Percentiles rank a stretch among this genome's conserved stretches.
Conservation (phyloP, 257 asterid species). For the Handroanthus guayacan region DNA sequence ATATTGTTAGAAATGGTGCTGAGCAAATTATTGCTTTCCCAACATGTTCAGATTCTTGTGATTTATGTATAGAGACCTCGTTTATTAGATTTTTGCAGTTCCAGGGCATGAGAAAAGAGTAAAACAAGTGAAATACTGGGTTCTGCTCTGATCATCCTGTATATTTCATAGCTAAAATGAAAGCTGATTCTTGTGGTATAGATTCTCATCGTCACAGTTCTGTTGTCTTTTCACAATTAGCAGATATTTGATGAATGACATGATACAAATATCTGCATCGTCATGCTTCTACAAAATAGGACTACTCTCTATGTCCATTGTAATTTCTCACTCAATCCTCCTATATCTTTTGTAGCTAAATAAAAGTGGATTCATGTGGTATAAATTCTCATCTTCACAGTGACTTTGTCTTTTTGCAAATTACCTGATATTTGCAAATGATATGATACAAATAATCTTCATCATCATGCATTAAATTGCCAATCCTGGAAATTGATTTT, state of each 20-base stretch:
- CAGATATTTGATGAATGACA: no score
- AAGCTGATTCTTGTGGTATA: no score
- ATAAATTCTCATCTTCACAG: background rate
- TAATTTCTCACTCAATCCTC: background rate
- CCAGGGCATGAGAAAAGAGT: constrained; percentile 12
- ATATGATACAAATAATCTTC: background rate
- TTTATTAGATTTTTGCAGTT: constrained; percentile 6
- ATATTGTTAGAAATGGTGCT: no score
- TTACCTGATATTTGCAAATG: background rate
- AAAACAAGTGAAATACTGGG: background rate
- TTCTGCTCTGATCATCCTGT: background rate
- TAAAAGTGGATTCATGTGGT: background rate
- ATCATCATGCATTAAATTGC: constrained; percentile 13
- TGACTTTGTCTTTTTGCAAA: background rate
- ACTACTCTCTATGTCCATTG: background rate
- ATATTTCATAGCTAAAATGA: no score
- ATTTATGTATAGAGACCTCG: constrained; percentile 2
- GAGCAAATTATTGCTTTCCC: background rate
- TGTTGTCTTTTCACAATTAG: no score
- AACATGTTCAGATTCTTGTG: constrained; percentile 19
- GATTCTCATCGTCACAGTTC: no score
- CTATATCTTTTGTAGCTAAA: background rate
- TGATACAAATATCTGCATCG: no score
- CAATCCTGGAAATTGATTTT: constrained; percentile 13
- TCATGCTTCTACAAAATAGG: no score